Evolutionary conservation across 2,329 filamentous ascomycete species (phyloP), one percentile per base, ranked within the genome.

Genomic region (Paecilomyces niveus): DNA sequence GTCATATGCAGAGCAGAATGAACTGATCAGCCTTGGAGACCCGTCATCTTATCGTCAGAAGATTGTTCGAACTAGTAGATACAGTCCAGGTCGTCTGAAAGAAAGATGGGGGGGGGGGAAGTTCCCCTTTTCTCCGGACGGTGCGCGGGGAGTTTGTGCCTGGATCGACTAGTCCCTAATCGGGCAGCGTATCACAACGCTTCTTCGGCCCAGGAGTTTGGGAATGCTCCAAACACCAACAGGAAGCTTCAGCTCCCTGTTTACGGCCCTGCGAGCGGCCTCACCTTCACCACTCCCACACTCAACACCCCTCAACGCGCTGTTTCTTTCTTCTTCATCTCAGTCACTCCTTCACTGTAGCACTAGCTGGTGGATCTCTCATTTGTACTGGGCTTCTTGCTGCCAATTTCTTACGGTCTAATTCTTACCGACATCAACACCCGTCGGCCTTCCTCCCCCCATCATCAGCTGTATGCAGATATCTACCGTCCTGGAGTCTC

Each of bases 321-420:
- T 55, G 31, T 32, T 21, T 39, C 32, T 53, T 56, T 55, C 29
- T 54, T 53, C 39, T 31, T 51, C 33, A 26, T 57, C 50, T 50
- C 53, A 59, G 61, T 63, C 61, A 56, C 57, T 65, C 59, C 29
- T 62, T 64, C 54, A 49, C 33, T 22, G 31, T 22, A 26, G 32
- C 32, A 53, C 8, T 6, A 13, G 29, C 29, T 21, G 15, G 22
- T 39, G 35, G 33, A 26, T 39, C 15, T 49, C 54, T 32, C 53
- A 10, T 24, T 29, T 45, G 39, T 45, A 45, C 39, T 21, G 15
- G 39, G n/a, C 22, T 52, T 52, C 50, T 52, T 13, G 18, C 39
- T n/a, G 50, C 50, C n/a, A 15, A 24, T 52, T 52, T 52, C 50
- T 52, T 29, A 29, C 5, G 8, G 13, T 52, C 24, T 3, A 52